A percentile compares a stretch with the other conserved stretches of the same genome.
phyloP scores from a whole-genome alignment of 345 rosid genomes.

The Gynandropsis gynandra region DNA sequence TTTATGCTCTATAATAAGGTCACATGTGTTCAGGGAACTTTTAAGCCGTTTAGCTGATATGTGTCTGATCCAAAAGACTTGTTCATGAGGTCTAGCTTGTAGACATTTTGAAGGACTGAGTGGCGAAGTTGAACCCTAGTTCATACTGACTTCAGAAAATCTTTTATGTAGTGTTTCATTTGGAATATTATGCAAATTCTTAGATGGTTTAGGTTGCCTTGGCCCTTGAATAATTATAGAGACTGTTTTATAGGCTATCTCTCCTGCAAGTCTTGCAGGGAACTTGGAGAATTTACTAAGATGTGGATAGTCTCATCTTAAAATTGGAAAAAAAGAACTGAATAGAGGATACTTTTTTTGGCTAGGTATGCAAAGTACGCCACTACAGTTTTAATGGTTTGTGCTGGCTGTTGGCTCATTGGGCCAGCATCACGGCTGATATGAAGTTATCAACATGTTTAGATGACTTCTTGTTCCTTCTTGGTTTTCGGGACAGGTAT shows the following conservation, averaged over 20 bases:
- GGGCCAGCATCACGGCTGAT: not conserved
- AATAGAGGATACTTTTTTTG: not conserved
- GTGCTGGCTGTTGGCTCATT: conserved; percentile 4
- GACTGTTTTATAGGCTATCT: not conserved
- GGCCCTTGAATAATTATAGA: not conserved
- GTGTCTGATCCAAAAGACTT: too few species aligned
- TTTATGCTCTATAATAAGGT: not conserved
- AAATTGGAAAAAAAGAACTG: not conserved
- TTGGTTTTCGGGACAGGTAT: not conserved
- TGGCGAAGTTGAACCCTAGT: too few species aligned
- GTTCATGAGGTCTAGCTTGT: too few species aligned
- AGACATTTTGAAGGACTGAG: too few species aligned
- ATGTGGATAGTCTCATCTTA: not conserved
- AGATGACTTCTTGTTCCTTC: not conserved
- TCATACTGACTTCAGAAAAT: not conserved
- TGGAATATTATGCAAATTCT: not conserved
- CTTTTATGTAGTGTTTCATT: not conserved
- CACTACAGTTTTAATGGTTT: not conserved
- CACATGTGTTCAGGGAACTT: too few species aligned
- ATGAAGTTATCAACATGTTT: not conserved
- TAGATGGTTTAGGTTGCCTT: conserved; percentile 1
- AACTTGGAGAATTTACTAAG: not conserved
- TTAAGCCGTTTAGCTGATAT: too few species aligned
- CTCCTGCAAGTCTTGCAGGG: not conserved
- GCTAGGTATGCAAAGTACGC: not conserved